Evolutionary conservation across 2,329 filamentous ascomycete genomes (phyloP), one percentile per base, ranked within the genome.

Genomic region (Beauveria asiatica): DNA sequence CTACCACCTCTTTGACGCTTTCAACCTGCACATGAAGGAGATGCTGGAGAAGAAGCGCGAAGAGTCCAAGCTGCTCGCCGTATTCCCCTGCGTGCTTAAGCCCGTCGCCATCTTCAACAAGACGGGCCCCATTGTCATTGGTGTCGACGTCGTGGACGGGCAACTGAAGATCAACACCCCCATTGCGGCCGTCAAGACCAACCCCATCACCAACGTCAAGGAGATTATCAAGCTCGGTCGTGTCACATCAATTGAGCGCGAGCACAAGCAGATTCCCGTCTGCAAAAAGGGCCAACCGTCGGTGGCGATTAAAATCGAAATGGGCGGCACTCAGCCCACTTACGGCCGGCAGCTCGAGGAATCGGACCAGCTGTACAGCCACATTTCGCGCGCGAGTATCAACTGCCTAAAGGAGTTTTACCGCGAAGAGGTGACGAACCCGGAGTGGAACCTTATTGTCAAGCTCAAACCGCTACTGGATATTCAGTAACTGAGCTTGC

Each of bases 71-170:
- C 85, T 97, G 78, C 78, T 94, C 68, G 95, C 94, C 48, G 93
- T 99, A 67, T 99, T 97, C 84, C 95, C 94, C 41, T 97, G 94
- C 71, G 89, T 97, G 42, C 83, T 99, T 60, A 84, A 83, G 66
- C 85, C 93, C 0, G 90, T 99, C 44, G 92, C 92, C 17, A 89
- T 99, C 30, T 99, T 99, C 84, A 97, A 97, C 83, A 99, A 99
- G 83, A 96, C 92, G 56, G 84, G 86, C 66, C 94, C 94, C 42
- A 97, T 99, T 67, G 90, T 99, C 62, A 80, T 99, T 53, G 94
- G 94, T 78, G 89, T 97, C 37, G 95, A 99, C 76, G 93, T 97
- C 39, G 76, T 89, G n/a, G 94, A 97, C 63, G 94, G 95, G 33
- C 88, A 85, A 67, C 82, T 99, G 56, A 85, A 86, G 68, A 79